Evolutionary conservation across 176 grass and related monocot species (phyloP), one percentile per base, ranked within the genome.

Genomic region (Aegilops speltoides): DNA sequence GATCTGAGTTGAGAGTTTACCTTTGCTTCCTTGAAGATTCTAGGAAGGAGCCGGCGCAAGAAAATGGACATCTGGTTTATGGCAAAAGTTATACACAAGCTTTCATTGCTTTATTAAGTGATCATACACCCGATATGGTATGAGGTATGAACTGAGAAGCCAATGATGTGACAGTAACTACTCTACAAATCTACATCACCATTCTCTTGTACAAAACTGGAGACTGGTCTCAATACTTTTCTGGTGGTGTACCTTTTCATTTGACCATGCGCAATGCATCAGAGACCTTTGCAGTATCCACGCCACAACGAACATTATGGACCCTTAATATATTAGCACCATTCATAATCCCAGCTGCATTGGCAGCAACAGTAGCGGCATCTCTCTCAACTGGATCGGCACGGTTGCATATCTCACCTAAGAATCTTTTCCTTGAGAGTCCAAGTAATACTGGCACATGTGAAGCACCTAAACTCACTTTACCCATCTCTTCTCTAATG

Each of bases 241-340:
- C 32, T 65, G 73, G 43, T 3, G 2, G 34, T 67, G 61, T 22
- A 68, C 33, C 69, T 70, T 76, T 45, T 19, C 31, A 73, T 33
- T 57, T 89, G 12, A 23, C 43, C 73, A 88, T 89, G 17, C 36
- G 36, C 17, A 73, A 79, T 9, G 88, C 84, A 78, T 94, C 90
- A 80, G 86, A 89, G 4, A 94, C 57, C 84, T 91, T 95, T n/a
- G 76, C 96, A 80, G 86, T 78, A 93, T 91, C 91, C 59, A 87
- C 77, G 33, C 71, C 52, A 79, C 66, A 98, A 4, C 82, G 59
- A 82, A 86, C 90, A 91, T 94, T 98, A 81, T 98, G 96, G 15
- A 94, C 82, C 79, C 93, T 88, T 77, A 98, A 45, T 71, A 95
- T 91, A 78, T 95, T 98, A 86, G 93, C 96, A 86, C 96, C 96